Conservation (phyloP, 257 asterid genomes). For the Primulina eburnea region DNA sequence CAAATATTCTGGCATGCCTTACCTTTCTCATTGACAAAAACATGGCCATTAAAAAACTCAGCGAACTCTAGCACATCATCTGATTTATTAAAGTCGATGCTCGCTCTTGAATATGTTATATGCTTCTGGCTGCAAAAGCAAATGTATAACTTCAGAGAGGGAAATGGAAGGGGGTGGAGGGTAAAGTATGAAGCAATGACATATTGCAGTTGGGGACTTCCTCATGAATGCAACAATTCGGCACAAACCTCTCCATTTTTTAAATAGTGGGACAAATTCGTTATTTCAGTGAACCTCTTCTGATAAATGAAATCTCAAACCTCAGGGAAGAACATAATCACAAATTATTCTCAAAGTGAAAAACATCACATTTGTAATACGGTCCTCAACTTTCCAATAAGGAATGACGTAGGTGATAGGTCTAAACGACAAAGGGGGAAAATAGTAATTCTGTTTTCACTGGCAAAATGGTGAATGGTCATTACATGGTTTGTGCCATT, state of each 20-base stretch:
- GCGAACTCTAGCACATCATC: conserved; percentile 94
- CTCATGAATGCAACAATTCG: background rate
- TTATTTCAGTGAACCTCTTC: background rate
- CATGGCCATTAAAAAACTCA: conserved; percentile 84
- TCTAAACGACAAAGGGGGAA: background rate
- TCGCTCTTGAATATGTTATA: conserved; percentile 66
- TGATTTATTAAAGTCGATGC: conserved; percentile 65
- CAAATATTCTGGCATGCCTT: conserved; percentile 23
- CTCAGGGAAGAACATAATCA: background rate
- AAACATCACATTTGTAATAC: background rate
- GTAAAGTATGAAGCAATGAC: conserved; percentile 1
- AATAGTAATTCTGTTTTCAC: background rate
- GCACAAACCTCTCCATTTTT: background rate
- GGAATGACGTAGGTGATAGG: background rate
- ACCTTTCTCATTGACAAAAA: conserved; percentile 97
- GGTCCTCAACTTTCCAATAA: conserved; percentile 3
- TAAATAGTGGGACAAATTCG: background rate
- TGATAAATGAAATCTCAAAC: conserved; percentile 17
- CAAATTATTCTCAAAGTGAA: background rate
- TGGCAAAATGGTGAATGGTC: background rate
- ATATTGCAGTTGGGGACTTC: conserved; percentile 2
- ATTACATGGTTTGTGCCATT: background rate
- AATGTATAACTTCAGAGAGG: conserved; percentile 25
- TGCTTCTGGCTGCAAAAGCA: conserved; percentile 73
- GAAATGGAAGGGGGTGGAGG: background rate